These are phyloP conservation scores for Aspergillus sp. DNA, from an alignment of 2,329 filamentous ascomycete species.

Conservation along the genomic window DNA sequence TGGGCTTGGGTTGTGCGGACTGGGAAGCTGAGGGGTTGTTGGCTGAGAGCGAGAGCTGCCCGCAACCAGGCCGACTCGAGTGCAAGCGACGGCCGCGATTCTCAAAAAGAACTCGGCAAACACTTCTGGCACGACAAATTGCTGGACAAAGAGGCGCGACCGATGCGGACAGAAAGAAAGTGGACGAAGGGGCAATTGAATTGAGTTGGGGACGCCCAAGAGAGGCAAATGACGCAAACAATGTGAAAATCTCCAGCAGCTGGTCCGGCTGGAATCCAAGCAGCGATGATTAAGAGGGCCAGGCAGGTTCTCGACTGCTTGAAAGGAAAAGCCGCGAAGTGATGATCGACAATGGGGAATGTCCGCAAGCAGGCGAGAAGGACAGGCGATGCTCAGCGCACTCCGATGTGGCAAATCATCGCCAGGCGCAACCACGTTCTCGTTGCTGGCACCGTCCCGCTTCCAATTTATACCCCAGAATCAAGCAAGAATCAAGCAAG, in stretches of 20 bases:
- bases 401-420: conserved; percentile 1
- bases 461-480: neutral
- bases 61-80: conserved; percentile 5
- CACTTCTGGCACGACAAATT: neutral
- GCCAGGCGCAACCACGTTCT: neutral
- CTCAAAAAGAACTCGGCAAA: neutral
- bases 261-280: neutral
- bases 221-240: conserved; percentile 22
- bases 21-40: conserved; percentile 13
- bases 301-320: neutral
- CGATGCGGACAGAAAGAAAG: neutral
- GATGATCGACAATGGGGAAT: neutral
- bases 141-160: neutral
- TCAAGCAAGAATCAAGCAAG: neutral
- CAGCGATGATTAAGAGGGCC: neutral
- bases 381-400: neutral
- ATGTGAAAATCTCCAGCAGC: conserved; percentile 13
- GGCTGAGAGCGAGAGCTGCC: conserved; percentile 3
- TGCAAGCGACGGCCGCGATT: neutral
- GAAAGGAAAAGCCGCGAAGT: neutral
- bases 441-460: neutral
- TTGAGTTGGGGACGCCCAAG: conserved; percentile 1
- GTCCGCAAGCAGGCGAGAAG: conserved; percentile 1
- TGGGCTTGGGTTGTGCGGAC: conserved; percentile 10
- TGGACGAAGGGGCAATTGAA: conserved; percentile 2